A percentile compares a stretch with the other conserved stretches of the same genome.
Conservation (phyloP, 371 early-diverging fungal genomes). For the Circinella umbellata region DNA sequence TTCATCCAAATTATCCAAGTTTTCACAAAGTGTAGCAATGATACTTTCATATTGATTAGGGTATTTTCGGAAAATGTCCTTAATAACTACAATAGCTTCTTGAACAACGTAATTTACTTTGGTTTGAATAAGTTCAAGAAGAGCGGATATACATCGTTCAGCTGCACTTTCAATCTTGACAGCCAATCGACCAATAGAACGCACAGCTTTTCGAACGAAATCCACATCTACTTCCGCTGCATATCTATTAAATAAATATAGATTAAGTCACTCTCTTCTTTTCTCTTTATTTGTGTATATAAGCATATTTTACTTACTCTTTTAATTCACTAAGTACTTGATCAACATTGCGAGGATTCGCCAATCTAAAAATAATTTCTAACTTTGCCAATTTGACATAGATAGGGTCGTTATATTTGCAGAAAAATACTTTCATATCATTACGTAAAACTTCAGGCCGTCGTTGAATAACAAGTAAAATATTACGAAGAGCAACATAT, state of each 20-base stretch:
- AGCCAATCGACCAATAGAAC: slow-evolving; percentile 92
- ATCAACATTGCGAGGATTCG: slow-evolving; percentile 84
- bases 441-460: slow-evolving; percentile 86
- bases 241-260: slow-evolving; percentile 57
- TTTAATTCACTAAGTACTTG: slow-evolving; percentile 91
- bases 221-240: slow-evolving; percentile 97
- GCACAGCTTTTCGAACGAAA: slow-evolving; percentile 91
- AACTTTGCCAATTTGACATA: slow-evolving; percentile 98
- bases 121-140: slow-evolving; percentile 90
- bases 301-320: slow-evolving; percentile 62
- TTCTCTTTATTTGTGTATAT: neutral
- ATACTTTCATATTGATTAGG: slow-evolving; percentile 88
- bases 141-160: slow-evolving; percentile 84
- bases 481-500: slow-evolving; percentile 96
- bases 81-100: slow-evolving; percentile 91
- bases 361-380: slow-evolving; percentile 91
- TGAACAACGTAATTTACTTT: slow-evolving; percentile 92
- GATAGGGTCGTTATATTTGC: slow-evolving; percentile 98
- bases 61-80: slow-evolving; percentile 95
- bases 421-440: slow-evolving; percentile 96
- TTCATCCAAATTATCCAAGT: slow-evolving; percentile 88
- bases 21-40: slow-evolving; percentile 87
- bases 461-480: slow-evolving; percentile 92
- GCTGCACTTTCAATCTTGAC: slow-evolving; percentile 90
- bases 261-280: neutral